Percentiles rank a stretch among this genome's conserved stretches.
These are phyloP conservation scores for Hyphopichia khmerensis DNA, from an alignment of 1,139 yeast genomes.

Conservation along the genomic window DNA sequence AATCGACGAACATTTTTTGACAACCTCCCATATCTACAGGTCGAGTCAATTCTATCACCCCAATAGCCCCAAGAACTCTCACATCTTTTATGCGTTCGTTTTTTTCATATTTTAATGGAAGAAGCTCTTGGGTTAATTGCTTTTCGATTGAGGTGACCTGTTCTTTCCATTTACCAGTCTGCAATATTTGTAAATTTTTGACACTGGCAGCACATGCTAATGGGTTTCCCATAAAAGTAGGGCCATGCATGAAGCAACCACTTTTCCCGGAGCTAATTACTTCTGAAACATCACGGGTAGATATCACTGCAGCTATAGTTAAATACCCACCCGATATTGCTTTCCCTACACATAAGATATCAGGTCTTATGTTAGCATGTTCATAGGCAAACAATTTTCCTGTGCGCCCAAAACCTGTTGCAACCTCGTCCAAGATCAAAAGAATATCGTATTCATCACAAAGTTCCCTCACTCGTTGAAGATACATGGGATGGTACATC, in stretches of 20 bases:
- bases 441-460: conserved; percentile 25
- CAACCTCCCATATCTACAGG: conserved; percentile 16
- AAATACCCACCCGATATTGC: conserved; percentile 22
- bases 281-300: conserved; percentile 16
- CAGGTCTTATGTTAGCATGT: conserved; percentile 17
- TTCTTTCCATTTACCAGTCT: conserved; percentile 4
- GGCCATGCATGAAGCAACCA: conserved; percentile 23
- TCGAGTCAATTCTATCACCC: conserved; percentile 20
- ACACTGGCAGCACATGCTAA: conserved; percentile 29
- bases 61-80: conserved; percentile 18
- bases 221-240: conserved; percentile 35
- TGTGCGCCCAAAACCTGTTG: conserved; percentile 20
- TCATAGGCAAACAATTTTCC: conserved; percentile 15
- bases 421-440: conserved; percentile 24
- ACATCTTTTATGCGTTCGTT: conserved; percentile 4
- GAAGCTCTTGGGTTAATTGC: conserved; percentile 2
- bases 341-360: conserved; percentile 20
- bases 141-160: conserved; percentile 7
- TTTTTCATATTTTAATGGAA: conserved; percentile 5
- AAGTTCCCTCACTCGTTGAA: conserved; percentile 22
- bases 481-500: conserved; percentile 24
- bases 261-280: conserved; percentile 6
- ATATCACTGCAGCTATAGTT: conserved; percentile 17
- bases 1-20: conserved; percentile 15
- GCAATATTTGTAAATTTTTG: conserved; percentile 19